Percentiles rank a stretch among this genome's conserved stretches.
Evolutionary conservation across 2,329 filamentous ascomycete genomes (phyloP).

Genomic region (Paracorniculantispora psalliotae): DNA sequence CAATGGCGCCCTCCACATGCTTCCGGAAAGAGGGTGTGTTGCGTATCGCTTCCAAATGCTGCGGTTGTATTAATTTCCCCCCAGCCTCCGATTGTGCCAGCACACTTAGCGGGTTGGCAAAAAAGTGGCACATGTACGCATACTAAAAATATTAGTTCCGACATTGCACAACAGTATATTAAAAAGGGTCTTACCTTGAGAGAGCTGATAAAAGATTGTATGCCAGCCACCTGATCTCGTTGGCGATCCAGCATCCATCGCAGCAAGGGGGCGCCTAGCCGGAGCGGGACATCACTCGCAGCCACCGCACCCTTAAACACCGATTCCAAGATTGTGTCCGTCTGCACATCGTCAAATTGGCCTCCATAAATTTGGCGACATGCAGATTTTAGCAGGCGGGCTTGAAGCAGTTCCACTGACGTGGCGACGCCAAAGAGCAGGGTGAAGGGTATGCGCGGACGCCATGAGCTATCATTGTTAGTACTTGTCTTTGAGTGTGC

Average conservation of each 20-base stretch:
- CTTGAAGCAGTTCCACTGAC: constrained; percentile 73
- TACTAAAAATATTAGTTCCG: constrained; percentile 46
- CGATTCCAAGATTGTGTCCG: constrained; percentile 64
- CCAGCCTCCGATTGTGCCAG: constrained; percentile 40
- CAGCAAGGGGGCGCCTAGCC: constrained; percentile 60
- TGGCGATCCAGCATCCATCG: constrained; percentile 65
- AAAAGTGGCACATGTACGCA: constrained; percentile 82
- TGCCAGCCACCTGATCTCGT: constrained; percentile 70
- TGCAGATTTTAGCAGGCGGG: constrained; percentile 64
- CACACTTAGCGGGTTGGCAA: constrained; percentile 68
- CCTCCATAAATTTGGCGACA: constrained; percentile 63
- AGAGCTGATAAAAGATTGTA: constrained; percentile 65
- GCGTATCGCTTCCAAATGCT: constrained; percentile 63
- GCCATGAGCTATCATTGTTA: constrained; percentile 54
- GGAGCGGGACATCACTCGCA: constrained; percentile 49
- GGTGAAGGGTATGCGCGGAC: constrained; percentile 70
- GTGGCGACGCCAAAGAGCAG: constrained; percentile 77
- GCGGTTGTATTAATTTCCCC: constrained; percentile 42
- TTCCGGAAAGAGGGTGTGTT: constrained; percentile 63
- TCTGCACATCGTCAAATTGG: constrained; percentile 73
- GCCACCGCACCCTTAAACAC: constrained; percentile 64
- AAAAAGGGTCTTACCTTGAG: constrained; percentile 48
- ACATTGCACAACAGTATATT: background rate
- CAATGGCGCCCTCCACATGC: constrained; percentile 45
- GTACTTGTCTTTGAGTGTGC: background rate